Conservation (phyloP, 495 filamentous ascomycete species). For the Trypethelium eluteriae region DNA sequence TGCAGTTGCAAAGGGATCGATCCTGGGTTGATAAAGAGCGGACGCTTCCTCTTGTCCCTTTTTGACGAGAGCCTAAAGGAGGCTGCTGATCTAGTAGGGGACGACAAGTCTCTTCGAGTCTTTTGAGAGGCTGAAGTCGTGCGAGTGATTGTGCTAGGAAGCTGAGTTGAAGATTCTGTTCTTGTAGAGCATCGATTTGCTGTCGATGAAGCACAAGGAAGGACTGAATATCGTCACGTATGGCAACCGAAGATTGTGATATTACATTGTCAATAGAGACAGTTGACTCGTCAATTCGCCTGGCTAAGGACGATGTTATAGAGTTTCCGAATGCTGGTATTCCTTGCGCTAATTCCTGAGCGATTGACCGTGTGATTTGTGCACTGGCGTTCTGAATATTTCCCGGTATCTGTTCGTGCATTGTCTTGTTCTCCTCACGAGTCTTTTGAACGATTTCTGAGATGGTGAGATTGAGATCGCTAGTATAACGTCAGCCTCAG, state of each 20-base stretch:
- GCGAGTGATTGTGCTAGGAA: conserved; percentile 7
- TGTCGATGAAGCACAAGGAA: not conserved
- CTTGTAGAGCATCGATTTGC: conserved; percentile 3
- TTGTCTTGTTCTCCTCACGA: not conserved
- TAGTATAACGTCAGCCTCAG: not conserved
- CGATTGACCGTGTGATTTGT: not conserved
- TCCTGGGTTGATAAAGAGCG: not conserved
- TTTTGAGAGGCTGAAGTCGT: not conserved
- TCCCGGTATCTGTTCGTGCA: not conserved
- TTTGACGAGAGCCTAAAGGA: not conserved
- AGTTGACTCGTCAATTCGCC: not conserved
- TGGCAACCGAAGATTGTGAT: not conserved
- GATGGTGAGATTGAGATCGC: not conserved
- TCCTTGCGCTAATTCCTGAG: not conserved
- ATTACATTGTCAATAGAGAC: not conserved
- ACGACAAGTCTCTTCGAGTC: not conserved
- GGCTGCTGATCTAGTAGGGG: not conserved
- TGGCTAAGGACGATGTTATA: not conserved
- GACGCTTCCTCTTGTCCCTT: not conserved
- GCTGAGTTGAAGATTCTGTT: conserved; percentile 4
- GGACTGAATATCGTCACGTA: not conserved
- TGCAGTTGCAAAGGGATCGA: not conserved
- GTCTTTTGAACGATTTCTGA: not conserved
- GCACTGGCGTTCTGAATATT: not conserved
- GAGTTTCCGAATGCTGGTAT: not conserved